A percentile compares a stretch with the other conserved stretches of the same genome.
phyloP scores from a whole-genome alignment of 257 asterid genomes.

The Oldenlandia corymbosa region DNA sequence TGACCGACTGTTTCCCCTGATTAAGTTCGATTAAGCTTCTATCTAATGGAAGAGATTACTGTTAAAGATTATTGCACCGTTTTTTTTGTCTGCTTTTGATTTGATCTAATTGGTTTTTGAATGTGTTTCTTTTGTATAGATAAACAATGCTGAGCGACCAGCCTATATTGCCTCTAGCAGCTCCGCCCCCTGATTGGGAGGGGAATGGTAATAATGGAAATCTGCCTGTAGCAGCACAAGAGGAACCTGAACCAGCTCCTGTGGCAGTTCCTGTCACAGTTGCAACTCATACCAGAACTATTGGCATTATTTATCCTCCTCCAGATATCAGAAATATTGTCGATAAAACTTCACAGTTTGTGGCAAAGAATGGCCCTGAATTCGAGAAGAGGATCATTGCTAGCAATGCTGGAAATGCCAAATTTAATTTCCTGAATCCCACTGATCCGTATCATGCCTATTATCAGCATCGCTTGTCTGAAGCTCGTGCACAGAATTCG shows the following conservation, averaged over 20 bases:
- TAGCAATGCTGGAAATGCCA: conserved; percentile 76
- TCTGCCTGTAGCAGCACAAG: conserved; percentile 46
- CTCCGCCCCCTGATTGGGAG: conserved; percentile 73
- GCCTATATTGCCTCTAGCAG: conserved; percentile 79
- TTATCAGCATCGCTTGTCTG: conserved; percentile 81
- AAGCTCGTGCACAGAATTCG: conserved; percentile 70
- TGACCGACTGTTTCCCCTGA: no score
- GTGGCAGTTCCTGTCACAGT: conserved; percentile 43
- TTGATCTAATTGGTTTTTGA: not conserved
- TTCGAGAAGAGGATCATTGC: conserved; percentile 77
- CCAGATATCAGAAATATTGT: conserved; percentile 82
- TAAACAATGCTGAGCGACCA: conserved; percentile 51
- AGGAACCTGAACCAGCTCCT: conserved; percentile 25
- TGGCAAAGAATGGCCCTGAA: conserved; percentile 81
- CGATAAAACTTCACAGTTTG: conserved; percentile 79
- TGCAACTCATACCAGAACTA: conserved; percentile 71
- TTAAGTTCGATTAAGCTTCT: no score
- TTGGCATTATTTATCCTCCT: conserved; percentile 87
- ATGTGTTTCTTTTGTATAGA: conserved; percentile 19
- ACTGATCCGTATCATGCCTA: conserved; percentile 95
- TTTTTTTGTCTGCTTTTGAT: no score
- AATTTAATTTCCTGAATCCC: conserved; percentile 64
- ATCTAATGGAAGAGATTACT: no score
- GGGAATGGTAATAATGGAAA: conserved; percentile 15
- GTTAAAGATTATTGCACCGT: no score